Evolutionary conservation across 768 basidiomycete genomes (phyloP), one percentile per base, ranked within the genome.

Genomic region (Pulveroboletus sp.): DNA sequence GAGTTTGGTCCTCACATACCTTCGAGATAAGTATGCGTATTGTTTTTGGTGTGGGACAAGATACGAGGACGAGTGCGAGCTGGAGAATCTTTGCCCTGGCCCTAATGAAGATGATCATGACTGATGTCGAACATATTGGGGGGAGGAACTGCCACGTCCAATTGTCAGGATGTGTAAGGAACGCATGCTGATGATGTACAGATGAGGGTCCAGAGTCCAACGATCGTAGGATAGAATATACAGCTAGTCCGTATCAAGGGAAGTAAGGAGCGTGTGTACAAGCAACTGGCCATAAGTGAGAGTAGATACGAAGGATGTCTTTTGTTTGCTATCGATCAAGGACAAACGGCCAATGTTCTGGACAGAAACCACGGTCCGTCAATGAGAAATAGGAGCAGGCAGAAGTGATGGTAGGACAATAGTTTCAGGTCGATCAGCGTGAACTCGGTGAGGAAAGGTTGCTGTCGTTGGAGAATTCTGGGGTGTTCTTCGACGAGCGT

Each of bases 41-140:
- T 93, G 91, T 63, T 92, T 91, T 67, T 93, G 89, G 87, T 93
- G 91, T 63, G 91, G 91, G 11, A 78, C 85, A 11, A 77, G 82
- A 57, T 93, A 92, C 61, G 75, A 77, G 6, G 73, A 75, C 55
- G 64, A 69, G 6, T 77, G 78, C 14, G 85, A 88, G 43, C 70
- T 93, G 73, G 69, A 69, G 35, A 66, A 60, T 33, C 73, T 81
- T 48, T 93, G 91, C 66, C 90, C 90, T 6, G 91, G 91, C 7
- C 63, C 72, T 37, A 76, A 79, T 28, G 91, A 93, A 64, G 86
- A 89, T 36, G 81, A 78, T 52, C 90, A 93, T 65, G 86, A 91
- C 69, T 90, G 71, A 77, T 21, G n/a, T 42, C 7, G 7, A 36
- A n/a, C 11, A 8, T 18, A 8, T 3, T 18, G 10, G 32, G 52